Base-by-base conservation (phyloP, 306 rosid species). In the Trifolium fragiferum region DNA sequence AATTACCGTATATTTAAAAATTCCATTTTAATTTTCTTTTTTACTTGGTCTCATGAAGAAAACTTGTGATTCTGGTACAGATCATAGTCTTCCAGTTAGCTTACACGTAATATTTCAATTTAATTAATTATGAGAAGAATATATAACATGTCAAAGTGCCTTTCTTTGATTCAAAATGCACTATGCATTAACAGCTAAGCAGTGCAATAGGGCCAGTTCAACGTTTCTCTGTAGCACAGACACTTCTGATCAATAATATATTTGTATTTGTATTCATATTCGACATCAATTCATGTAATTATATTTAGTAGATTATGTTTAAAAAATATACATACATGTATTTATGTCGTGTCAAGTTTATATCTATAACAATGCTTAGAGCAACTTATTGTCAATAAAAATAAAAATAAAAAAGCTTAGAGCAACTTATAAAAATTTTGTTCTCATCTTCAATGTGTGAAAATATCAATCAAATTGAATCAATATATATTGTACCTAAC, bases 111-210 rank as follows among this genome's bases (percentile, higher is more conserved):
- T n/a, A 59, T 33, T 35, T 69, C 40, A 15, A 16, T 18, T 8
- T 13, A 50, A 50, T 61, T 61, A 62, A 60, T 70, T 51, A 38
- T 37, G 5, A 2, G 5, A 46, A 60, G 23, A 58, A 11, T 21
- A 57, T 23, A 41, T 16, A 44, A 46, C 30, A 68, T 33, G 51
- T 41, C 35, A 59, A 66, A 66, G 10, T 57, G 33, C 33, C 14
- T 7, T 55, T 43, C 62, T 51, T 68, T 30, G 68, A 50, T 50
- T 37, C 20, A 49, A 49, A 47, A 5, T 47, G 20, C 7, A 72
- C 20, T 49, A 27, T 20, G 54, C 30, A 58, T 33, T 47, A 78
- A 79, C 75, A 79, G 57, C 75, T 79, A 44, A 66, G 78, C 35
- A 2, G 55, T 65, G 74, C 55, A 73, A 73, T 46, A 79, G 55